phyloP scores from a whole-genome alignment of 345 rosid species.

The Noccaea bulbosa region DNA sequence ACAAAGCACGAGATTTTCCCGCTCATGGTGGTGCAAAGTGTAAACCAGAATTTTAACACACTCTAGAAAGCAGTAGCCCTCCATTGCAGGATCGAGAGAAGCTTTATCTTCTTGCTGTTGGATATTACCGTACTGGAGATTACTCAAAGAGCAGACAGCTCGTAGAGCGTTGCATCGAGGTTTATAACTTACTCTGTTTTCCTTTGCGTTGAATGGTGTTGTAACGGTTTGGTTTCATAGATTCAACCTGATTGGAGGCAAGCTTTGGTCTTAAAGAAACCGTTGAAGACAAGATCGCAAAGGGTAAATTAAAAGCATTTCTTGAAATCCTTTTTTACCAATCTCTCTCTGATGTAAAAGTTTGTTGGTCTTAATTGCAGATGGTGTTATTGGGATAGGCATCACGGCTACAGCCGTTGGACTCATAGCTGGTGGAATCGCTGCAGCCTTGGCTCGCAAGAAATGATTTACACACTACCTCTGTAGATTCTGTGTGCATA shows the following conservation, averaged over 20 bases:
- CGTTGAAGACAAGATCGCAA: constrained; percentile 66
- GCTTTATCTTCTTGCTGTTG: constrained; percentile 83
- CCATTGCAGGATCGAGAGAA: constrained; percentile 65
- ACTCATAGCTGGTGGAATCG: constrained; percentile 79
- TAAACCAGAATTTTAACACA: constrained; percentile 3
- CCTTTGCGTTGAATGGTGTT: background rate
- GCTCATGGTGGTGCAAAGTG: background rate
- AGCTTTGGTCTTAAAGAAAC: constrained; percentile 68
- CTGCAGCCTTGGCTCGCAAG: constrained; percentile 80
- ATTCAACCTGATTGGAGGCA: constrained; percentile 87
- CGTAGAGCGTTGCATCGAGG: constrained; percentile 72
- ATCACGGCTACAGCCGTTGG: constrained; percentile 86
- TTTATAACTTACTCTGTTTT: constrained; percentile 29
- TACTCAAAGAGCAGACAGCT: constrained; percentile 72
- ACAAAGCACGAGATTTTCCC: background rate
- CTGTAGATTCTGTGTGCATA: too few species aligned
- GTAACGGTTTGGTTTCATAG: constrained; percentile 44
- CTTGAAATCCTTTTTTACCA: background rate
- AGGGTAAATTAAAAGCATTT: constrained; percentile 48
- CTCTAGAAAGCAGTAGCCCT: constrained; percentile 51
- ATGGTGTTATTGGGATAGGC: constrained; percentile 90
- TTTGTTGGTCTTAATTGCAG: constrained; percentile 48
- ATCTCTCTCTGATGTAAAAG: constrained; percentile 6
- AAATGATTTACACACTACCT: constrained; percentile 40
- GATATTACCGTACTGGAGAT: constrained; percentile 71